Percentiles rank a stretch among this genome's conserved stretches.
phyloP scores from a whole-genome alignment of 768 basidiomycete species.

The Collybia sordida region DNA sequence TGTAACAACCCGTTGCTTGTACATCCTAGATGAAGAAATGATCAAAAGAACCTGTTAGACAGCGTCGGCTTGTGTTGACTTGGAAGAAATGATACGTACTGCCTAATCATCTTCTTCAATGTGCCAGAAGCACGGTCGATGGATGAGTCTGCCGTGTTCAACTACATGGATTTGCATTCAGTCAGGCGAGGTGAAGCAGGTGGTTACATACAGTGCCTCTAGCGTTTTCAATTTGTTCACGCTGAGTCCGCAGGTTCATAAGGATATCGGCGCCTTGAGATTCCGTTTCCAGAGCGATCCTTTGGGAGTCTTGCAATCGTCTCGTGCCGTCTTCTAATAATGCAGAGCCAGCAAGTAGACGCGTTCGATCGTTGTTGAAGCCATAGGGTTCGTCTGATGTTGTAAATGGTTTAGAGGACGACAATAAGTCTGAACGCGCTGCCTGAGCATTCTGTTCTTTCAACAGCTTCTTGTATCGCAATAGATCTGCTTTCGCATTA shows the following conservation, averaged over 20 bases:
- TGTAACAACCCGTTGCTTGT: constrained; percentile 91
- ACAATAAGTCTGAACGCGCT: constrained; percentile 78
- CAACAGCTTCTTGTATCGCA: constrained; percentile 77
- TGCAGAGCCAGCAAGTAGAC: constrained; percentile 76
- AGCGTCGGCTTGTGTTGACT: constrained; percentile 11
- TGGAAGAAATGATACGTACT: constrained; percentile 50
- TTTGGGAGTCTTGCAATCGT: constrained; percentile 85
- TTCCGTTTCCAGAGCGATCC: constrained; percentile 95
- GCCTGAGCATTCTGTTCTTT: constrained; percentile 71
- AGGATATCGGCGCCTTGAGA: constrained; percentile 93
- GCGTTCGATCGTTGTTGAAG: constrained; percentile 67
- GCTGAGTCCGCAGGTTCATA: constrained; percentile 76
- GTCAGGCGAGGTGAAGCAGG: no score
- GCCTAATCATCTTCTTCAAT: constrained; percentile 92
- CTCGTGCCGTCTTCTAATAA: constrained; percentile 82
- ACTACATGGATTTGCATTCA: constrained; percentile 39
- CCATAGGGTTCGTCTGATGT: constrained; percentile 83
- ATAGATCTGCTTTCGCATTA: constrained; percentile 71
- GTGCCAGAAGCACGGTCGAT: constrained; percentile 93
- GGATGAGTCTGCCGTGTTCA: constrained; percentile 81
- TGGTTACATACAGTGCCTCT: constrained; percentile 71
- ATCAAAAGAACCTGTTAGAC: constrained; percentile 34
- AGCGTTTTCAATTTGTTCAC: constrained; percentile 94
- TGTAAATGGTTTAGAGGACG: constrained; percentile 39
- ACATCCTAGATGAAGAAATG: constrained; percentile 69